Base-by-base conservation (phyloP, 768 basidiomycete species). In the Leccinum longicurvipes region DNA sequence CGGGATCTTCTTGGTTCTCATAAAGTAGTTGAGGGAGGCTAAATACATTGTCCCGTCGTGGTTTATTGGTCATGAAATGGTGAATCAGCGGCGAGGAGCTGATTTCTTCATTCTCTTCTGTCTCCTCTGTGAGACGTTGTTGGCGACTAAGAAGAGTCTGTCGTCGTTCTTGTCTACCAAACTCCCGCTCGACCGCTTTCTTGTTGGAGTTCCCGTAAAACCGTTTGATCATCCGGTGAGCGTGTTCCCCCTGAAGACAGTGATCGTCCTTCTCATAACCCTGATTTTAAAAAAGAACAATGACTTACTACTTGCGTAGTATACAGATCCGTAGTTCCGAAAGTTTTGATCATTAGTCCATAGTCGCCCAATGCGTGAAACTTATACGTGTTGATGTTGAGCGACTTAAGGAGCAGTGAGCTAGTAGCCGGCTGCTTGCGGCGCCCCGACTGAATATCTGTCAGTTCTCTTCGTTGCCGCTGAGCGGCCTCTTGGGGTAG, bases 181-280 rank as follows among this genome's bases (percentile, higher is more conserved):
- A 44, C 24, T 50, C 39, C 12, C 6, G 47, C 17, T 41, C 15
- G 6, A 50, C 1, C 5, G 24, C 31, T 14, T 57, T 57, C 53
- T 67, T 68, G 53, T 64, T 71, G 6, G 65, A 65, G 1, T 61
- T 55, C 1, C 42, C 31, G 47, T 73, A 70, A 17, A 61, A 60
- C 11, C 46, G 25, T 53, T 76, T 76, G 7, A 72, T 58, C 1
- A 50, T 15, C 11, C 15, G n/a, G 27, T 55, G 54, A 8, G 48
- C 54, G 21, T 8, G 12, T 44, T 55, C 41, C 4, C 41, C 54
- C 54, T 50, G 2, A 15, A 8, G 25, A 21, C 6, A 1, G 23
- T 21, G n/a, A 3, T 39, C n/a, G 21, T 23, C 7, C 42, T 44
- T n/a, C 3, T 21, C 42, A 44, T 10, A 10, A 24, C 2, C 23